These are phyloP conservation scores for Nemania abortiva DNA, from an alignment of 2,329 filamentous ascomycete species.

Conservation along the genomic window DNA sequence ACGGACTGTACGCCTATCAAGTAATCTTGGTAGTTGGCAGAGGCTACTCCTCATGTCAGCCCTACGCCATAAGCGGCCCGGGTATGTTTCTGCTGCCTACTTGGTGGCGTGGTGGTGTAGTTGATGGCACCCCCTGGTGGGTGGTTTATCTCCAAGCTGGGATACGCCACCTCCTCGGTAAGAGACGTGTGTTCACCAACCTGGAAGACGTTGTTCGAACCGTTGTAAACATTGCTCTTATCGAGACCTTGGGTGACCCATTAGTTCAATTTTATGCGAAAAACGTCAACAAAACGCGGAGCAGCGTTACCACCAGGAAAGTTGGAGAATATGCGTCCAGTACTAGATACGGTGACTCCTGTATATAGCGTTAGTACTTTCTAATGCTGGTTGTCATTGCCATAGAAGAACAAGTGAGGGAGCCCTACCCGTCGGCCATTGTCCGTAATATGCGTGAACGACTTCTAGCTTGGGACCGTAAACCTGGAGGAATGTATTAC, in stretches of 20 bases:
- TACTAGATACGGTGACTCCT: conserved; percentile 63
- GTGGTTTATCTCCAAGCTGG: conserved; percentile 55
- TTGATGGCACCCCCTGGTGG: conserved; percentile 62
- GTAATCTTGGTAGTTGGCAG: conserved; percentile 61
- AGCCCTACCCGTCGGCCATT: conserved; percentile 57
- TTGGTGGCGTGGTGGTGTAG: conserved; percentile 59
- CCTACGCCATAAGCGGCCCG: too few species aligned
- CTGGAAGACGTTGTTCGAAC: conserved; percentile 54
- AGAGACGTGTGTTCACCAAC: conserved; percentile 53
- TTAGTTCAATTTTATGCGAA: conserved; percentile 12
- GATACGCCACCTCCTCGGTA: conserved; percentile 44
- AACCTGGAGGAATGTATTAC: conserved; percentile 24
- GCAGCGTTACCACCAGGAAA: conserved; percentile 55
- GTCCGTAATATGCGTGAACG: conserved; percentile 63
- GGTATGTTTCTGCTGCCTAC: conserved; percentile 33
- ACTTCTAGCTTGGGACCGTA: conserved; percentile 60
- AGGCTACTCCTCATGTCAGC: conserved; percentile 42
- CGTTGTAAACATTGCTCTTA: conserved; percentile 57
- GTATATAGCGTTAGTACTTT: conserved; percentile 1
- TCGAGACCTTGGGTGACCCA: conserved; percentile 56
- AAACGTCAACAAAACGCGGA: not conserved
- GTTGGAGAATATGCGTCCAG: conserved; percentile 64
- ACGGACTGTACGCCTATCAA: conserved; percentile 65
- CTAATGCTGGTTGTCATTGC: not conserved
- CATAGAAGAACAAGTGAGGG: not conserved